These are phyloP conservation scores for Backusella tuberculispora DNA, from an alignment of 192 early-diverging fungal species.

Conservation along the genomic window DNA sequence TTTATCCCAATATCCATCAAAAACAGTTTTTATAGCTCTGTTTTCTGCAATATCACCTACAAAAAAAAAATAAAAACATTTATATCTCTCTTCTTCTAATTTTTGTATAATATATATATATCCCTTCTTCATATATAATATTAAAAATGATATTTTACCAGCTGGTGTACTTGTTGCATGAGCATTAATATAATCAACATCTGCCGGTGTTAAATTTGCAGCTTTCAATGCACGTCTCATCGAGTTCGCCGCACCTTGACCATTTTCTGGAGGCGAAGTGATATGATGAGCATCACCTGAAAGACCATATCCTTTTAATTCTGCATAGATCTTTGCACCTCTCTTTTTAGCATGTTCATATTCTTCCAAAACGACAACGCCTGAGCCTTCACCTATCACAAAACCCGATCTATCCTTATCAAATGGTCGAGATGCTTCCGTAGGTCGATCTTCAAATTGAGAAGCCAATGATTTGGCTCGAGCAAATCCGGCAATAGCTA, in stretches of 20 bases:
- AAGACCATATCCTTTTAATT: conserved; percentile 87
- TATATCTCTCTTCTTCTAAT: conserved; percentile 9
- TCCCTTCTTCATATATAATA: no score
- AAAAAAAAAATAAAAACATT: conserved; percentile 20
- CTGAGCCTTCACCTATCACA: conserved; percentile 94
- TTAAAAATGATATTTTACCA: no score
- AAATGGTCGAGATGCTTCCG: conserved; percentile 89
- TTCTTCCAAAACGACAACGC: conserved; percentile 88
- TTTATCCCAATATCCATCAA: conserved; percentile 52
- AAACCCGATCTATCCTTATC: conserved; percentile 87
- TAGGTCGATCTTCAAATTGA: conserved; percentile 78
- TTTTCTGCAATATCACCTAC: conserved; percentile 86
- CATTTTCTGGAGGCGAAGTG: conserved; percentile 88
- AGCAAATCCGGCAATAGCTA: conserved; percentile 89
- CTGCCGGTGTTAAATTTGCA: conserved; percentile 58
- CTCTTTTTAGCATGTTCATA: conserved; percentile 82
- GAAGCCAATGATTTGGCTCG: conserved; percentile 83
- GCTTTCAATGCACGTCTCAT: conserved; percentile 80
- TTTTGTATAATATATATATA: no score
- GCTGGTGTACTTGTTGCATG: conserved; percentile 90
- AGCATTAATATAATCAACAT: conserved; percentile 90
- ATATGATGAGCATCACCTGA: conserved; percentile 94
- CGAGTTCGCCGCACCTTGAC: conserved; percentile 82
- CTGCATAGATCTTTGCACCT: conserved; percentile 90
- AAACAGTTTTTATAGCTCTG: conserved; percentile 79